phyloP scores from a whole-genome alignment of 768 basidiomycete genomes.

The Boletus rubropictus region DNA sequence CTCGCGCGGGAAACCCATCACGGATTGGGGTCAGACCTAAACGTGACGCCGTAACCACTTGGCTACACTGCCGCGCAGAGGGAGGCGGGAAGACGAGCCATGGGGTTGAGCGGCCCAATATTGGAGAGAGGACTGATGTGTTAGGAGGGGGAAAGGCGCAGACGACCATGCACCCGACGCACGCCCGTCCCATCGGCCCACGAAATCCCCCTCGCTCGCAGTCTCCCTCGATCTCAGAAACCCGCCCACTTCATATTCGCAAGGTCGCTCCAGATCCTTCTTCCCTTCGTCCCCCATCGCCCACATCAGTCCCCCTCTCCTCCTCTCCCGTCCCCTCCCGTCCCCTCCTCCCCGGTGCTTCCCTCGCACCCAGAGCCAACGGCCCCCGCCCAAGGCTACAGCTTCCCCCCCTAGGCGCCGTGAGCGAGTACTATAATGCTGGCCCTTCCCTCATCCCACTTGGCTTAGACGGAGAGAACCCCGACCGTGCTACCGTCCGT shows the following conservation, averaged over 20 bases:
- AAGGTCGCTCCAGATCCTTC: constrained; percentile 29
- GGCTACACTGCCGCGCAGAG: constrained; percentile 44
- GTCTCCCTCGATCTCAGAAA: constrained; percentile 37
- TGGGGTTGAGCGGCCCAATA: not conserved
- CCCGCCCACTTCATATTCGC: constrained; percentile 39
- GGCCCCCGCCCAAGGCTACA: constrained; percentile 32
- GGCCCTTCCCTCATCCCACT: constrained; percentile 31
- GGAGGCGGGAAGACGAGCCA: fast-evolving
- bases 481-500: constrained; percentile 39
- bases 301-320: constrained; percentile 22
- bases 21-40: constrained; percentile 42
- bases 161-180: constrained; percentile 25
- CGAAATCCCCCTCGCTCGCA: constrained; percentile 39
- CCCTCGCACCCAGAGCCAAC: constrained; percentile 17
- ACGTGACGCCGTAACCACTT: constrained; percentile 59
- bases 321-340: constrained; percentile 32
- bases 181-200: constrained; percentile 47
- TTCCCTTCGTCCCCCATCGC: constrained; percentile 27
- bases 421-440: constrained; percentile 30
- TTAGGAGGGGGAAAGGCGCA: not conserved
- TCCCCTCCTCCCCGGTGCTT: constrained; percentile 28
- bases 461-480: constrained; percentile 32
- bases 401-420: constrained; percentile 28
- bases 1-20: constrained; percentile 56
- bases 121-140: constrained; percentile 6